Evolutionary conservation across 2,329 filamentous ascomycete genomes (phyloP).

Genomic region (Neocucurbitaria cava): DNA sequence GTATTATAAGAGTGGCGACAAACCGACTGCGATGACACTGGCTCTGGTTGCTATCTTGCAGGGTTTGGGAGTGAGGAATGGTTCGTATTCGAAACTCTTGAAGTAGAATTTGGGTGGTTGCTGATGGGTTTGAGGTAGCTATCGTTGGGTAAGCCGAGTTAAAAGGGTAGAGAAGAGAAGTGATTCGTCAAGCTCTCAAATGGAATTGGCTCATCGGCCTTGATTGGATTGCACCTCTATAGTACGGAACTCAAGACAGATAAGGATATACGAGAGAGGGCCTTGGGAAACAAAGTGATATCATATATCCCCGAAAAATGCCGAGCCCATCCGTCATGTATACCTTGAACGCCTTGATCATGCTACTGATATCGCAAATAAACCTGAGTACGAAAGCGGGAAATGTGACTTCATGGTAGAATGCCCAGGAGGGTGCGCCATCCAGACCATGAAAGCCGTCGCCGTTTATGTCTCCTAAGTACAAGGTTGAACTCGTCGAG

Average conservation of each 20-base stretch:
- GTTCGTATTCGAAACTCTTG: slow-evolving; percentile 21
- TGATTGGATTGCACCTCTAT: not conserved
- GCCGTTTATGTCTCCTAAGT: not conserved
- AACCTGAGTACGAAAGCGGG: too few species aligned
- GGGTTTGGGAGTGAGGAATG: slow-evolving; percentile 28
- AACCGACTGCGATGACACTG: slow-evolving; percentile 29
- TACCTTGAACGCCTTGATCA: slow-evolving; percentile 4
- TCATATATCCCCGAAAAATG: not conserved
- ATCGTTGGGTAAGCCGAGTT: not conserved
- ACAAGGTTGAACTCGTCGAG: not conserved
- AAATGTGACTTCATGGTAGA: too few species aligned
- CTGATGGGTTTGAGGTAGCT: not conserved
- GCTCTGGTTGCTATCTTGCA: slow-evolving; percentile 34
- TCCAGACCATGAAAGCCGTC: not conserved
- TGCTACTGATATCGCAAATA: not conserved
- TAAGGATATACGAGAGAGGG: not conserved
- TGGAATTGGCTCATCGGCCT: not conserved
- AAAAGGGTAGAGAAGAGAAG: not conserved
- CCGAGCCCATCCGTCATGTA: too few species aligned
- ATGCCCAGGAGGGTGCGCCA: not conserved
- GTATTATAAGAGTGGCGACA: slow-evolving; percentile 35
- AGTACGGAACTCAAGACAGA: not conserved
- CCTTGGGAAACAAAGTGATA: not conserved
- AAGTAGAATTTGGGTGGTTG: not conserved
- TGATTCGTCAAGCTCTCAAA: not conserved